These are phyloP conservation scores for Haplographium delicatum DNA, from an alignment of 495 filamentous ascomycete species.

Conservation along the genomic window DNA sequence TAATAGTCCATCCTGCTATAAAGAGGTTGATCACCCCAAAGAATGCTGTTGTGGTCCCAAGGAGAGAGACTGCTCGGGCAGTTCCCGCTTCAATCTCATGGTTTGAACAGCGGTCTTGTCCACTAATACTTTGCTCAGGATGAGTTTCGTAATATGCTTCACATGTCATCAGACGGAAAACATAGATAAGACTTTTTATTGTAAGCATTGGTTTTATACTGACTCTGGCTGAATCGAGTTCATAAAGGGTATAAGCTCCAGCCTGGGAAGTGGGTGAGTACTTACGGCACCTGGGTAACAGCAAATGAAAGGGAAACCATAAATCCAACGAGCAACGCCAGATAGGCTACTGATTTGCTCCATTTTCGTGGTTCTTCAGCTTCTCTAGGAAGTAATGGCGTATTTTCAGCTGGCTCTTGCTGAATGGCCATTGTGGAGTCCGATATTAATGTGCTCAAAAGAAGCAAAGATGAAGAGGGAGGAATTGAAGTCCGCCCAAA, in stretches of 20 bases:
- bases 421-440: neutral
- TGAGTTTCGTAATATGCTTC: conserved; percentile 47
- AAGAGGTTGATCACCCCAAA: conserved; percentile 51
- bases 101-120: conserved; percentile 38
- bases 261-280: neutral
- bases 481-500: too few species aligned
- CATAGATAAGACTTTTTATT: conserved; percentile 44
- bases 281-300: conserved; percentile 54
- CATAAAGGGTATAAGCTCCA: neutral
- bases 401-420: neutral
- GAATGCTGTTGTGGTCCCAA: conserved; percentile 39
- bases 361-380: neutral
- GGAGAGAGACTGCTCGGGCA: conserved; percentile 45
- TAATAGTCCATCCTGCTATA: conserved; percentile 52
- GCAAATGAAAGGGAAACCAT: conserved; percentile 51
- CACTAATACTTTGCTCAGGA: conserved; percentile 30
- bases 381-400: neutral
- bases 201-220: neutral
- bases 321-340: conserved; percentile 41
- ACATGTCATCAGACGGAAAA: conserved; percentile 54
- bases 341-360: conserved; percentile 1
- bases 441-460: too few species aligned
- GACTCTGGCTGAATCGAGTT: neutral
- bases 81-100: conserved; percentile 49
- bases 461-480: too few species aligned